These are phyloP conservation scores for Nidularia sp. DNA, from an alignment of 768 basidiomycete genomes.

Conservation along the genomic window DNA sequence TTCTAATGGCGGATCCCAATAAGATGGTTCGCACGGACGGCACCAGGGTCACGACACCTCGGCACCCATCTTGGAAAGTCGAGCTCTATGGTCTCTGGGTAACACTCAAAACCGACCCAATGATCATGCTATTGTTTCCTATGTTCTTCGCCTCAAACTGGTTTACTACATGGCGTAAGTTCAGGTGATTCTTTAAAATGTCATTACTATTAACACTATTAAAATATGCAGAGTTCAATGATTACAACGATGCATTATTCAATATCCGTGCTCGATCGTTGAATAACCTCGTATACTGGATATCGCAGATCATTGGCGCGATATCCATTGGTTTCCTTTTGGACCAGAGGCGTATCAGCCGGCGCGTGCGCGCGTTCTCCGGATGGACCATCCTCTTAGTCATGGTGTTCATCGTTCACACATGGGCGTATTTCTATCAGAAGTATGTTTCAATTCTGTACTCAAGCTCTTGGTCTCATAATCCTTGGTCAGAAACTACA, in stretches of 20 bases:
- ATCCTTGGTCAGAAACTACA: conserved; percentile 40
- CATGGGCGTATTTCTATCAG: conserved; percentile 78
- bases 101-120: conserved; percentile 65
- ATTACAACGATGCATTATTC: conserved; percentile 76
- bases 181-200: too few species aligned
- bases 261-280: conserved; percentile 74
- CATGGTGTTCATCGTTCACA: conserved; percentile 67
- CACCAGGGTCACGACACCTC: conserved; percentile 55
- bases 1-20: conserved; percentile 67
- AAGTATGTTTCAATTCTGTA: conserved; percentile 33
- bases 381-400: conserved; percentile 61
- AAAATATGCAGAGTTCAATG: conserved; percentile 59
- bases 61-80: conserved; percentile 76
- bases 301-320: conserved; percentile 74
- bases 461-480: background rate
- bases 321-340: conserved; percentile 66
- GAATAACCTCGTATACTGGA: conserved; percentile 80
- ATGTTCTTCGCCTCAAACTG: conserved; percentile 85
- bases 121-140: conserved; percentile 73
- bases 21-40: conserved; percentile 77
- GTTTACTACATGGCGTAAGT: conserved; percentile 82
- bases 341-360: conserved; percentile 49
- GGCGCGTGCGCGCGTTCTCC: conserved; percentile 67
- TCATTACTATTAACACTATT: too few species aligned
- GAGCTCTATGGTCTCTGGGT: conserved; percentile 70